Base-by-base conservation (phyloP, 768 basidiomycete species). In the Pleurotus tuber-regium region DNA sequence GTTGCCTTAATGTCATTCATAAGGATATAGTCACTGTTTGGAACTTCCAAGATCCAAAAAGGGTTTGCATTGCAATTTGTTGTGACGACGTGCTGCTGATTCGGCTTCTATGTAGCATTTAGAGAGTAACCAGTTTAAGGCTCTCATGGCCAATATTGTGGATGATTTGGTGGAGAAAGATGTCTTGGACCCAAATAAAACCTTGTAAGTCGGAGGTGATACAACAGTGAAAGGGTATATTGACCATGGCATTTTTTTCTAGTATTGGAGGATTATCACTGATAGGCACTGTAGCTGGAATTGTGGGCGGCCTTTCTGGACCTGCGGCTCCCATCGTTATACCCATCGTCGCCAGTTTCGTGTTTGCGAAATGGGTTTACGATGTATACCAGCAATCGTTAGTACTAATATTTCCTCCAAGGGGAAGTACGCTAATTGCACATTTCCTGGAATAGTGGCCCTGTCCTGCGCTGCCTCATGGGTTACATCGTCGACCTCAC, bases 401-500 rank as follows among this genome's bases (percentile, higher is more conserved):
- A 47, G 59, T 18, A 8, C 19, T 28, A 28, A 3, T 19, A 16
- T 16, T 10, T 11, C 23, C n/a, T n/a, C n/a, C n/a, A n/a, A n/a
- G n/a, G n/a, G n/a, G n/a, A 9, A n/a, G 12, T 10, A 12, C 30
- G n/a, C 28, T 33, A 33, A n/a, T 47, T 4, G 12, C 28, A 18
- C n/a, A 31, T 23, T 29, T 31, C 21, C 12, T 11, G 3, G 14
- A 1, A 2, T 42, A 48, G 46, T 0, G 46, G 29, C 31, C 30
- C 29, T 18, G 53, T 53, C 12, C 48, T 57, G 11, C 59, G 52
- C 14, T 54, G 52, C 36, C 50, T 64, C 11, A 64, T 64, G 53
- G 51, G 51, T 19, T 64, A 64, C 42, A 64, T 64, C 31, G 49
- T 64, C 28, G 63, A 64, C 52, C 33, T 64, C 2, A 64, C 61